These are phyloP conservation scores for Pelargonium fulgidum DNA, from an alignment of 441 rosid genomes.

Conservation along the genomic window DNA sequence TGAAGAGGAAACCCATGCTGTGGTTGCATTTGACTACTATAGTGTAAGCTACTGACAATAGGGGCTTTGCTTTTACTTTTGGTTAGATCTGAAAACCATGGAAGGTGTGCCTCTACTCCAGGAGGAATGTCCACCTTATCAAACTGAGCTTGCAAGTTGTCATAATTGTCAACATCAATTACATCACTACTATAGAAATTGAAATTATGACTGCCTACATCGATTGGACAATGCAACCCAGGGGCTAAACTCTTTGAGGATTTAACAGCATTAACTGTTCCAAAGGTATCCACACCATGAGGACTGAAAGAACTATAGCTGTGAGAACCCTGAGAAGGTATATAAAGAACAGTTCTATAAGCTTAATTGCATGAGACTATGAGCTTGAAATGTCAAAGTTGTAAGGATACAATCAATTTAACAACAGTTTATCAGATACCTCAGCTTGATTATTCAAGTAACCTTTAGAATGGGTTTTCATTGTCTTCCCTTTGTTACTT, in stretches of 20 bases:
- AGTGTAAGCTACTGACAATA: slow-evolving; percentile 24
- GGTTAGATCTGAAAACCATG: slow-evolving; percentile 41
- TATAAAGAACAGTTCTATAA: background rate
- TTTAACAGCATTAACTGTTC: background rate
- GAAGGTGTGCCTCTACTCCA: slow-evolving; percentile 67
- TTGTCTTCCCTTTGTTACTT: slow-evolving; percentile 56
- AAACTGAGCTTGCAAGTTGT: slow-evolving; percentile 52
- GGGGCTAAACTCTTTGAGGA: slow-evolving; percentile 21
- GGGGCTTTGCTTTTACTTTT: slow-evolving; percentile 20
- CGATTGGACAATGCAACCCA: slow-evolving; percentile 29
- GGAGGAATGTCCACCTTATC: slow-evolving; percentile 64
- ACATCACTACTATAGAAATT: slow-evolving; percentile 26
- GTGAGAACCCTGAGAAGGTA: background rate
- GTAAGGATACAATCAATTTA: background rate
- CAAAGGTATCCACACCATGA: slow-evolving; percentile 28
- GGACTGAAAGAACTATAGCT: slow-evolving; percentile 4
- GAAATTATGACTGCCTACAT: slow-evolving; percentile 24
- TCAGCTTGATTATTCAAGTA: slow-evolving; percentile 22
- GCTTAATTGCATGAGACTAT: background rate
- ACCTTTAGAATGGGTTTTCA: slow-evolving; percentile 25
- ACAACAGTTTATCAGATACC: slow-evolving; percentile 25
- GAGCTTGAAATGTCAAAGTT: background rate
- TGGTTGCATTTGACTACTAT: slow-evolving; percentile 11
- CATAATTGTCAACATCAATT: slow-evolving; percentile 39
- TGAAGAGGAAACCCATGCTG: slow-evolving; percentile 5